These are phyloP conservation scores for Trichoderma gamsii DNA, from an alignment of 495 filamentous ascomycete genomes.

Conservation along the genomic window DNA sequence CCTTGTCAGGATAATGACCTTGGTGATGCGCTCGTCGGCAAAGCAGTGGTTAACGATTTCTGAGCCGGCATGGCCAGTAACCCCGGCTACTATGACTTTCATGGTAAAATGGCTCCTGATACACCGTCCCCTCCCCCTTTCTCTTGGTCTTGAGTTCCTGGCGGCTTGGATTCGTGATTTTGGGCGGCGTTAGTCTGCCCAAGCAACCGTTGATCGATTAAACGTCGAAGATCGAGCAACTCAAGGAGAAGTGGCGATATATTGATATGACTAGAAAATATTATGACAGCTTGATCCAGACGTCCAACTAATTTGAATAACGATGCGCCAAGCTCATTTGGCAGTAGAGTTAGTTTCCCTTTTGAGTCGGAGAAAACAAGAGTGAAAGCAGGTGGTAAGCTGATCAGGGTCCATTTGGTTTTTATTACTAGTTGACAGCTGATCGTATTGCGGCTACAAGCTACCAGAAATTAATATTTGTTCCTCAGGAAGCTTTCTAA, in stretches of 20 bases:
- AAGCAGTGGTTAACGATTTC: slow-evolving; percentile 45
- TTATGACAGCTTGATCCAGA: neutral
- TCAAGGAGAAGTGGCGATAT: neutral
- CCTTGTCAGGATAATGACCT: slow-evolving; percentile 44
- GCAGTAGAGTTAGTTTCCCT: neutral
- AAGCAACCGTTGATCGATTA: neutral
- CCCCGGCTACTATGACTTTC: slow-evolving; percentile 49
- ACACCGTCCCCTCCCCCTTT: neutral
- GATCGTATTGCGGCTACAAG: neutral
- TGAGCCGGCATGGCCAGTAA: slow-evolving; percentile 46
- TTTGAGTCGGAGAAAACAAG: neutral
- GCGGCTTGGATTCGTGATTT: neutral
- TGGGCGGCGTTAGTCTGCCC: neutral
- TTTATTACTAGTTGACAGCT: slow-evolving; percentile 4
- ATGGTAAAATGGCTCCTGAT: slow-evolving; percentile 24
- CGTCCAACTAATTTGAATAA: neutral
- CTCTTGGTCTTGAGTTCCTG: neutral
- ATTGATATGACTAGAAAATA: neutral
- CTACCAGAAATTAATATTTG: slow-evolving; percentile 6
- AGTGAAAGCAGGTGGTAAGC: neutral
- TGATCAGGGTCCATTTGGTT: neutral
- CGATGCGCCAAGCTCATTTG: neutral
- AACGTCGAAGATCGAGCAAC: neutral
- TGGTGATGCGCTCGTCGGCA: slow-evolving; percentile 37
- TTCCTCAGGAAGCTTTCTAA: slow-evolving; percentile 7